Conservation (phyloP, 495 filamentous ascomycete genomes). For the Massariosphaeria phaeospora region DNA sequence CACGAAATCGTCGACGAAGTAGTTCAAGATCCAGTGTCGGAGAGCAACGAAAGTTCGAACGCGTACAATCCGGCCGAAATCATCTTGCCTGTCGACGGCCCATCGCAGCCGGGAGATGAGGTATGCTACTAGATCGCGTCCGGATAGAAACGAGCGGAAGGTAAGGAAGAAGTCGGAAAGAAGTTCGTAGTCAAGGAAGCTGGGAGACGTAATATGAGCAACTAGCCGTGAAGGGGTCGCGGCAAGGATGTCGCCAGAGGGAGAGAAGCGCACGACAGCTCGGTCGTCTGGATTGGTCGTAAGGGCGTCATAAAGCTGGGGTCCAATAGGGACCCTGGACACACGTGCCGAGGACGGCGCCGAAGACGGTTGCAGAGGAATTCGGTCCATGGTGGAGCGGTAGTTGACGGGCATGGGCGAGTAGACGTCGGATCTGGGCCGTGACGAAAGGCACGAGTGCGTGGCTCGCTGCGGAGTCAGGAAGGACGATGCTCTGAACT, state of each 20-base stretch:
- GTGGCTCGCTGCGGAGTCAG: conserved; percentile 47
- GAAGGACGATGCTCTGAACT: conserved; percentile 49
- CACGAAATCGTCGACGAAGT: conserved; percentile 93
- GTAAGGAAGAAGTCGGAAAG: conserved; percentile 98
- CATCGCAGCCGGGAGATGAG: conserved; percentile 79
- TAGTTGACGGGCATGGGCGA: conserved; percentile 30
- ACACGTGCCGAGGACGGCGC: conserved; percentile 27
- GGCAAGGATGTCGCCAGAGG: conserved; percentile 71
- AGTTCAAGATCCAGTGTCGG: conserved; percentile 97
- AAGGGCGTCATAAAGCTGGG: conserved; percentile 66
- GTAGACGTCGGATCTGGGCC: conserved; percentile 42
- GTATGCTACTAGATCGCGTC: conserved; percentile 70
- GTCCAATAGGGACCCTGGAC: conserved; percentile 28
- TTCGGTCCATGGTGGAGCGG: conserved; percentile 30
- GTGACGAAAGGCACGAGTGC: conserved; percentile 38
- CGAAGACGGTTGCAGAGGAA: conserved; percentile 27
- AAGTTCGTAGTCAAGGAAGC: conserved; percentile 94
- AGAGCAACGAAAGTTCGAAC: conserved; percentile 95
- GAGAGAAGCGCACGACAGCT: conserved; percentile 77
- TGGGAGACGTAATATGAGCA: conserved; percentile 94
- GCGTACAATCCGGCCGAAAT: conserved; percentile 83
- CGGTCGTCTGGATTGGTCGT: conserved; percentile 69
- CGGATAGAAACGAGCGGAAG: conserved; percentile 76
- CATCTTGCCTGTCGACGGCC: conserved; percentile 75
- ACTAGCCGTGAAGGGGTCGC: conserved; percentile 89